Evolutionary conservation across 2,329 filamentous ascomycete genomes (phyloP).

Genomic region (Aspergillus fischeri): DNA sequence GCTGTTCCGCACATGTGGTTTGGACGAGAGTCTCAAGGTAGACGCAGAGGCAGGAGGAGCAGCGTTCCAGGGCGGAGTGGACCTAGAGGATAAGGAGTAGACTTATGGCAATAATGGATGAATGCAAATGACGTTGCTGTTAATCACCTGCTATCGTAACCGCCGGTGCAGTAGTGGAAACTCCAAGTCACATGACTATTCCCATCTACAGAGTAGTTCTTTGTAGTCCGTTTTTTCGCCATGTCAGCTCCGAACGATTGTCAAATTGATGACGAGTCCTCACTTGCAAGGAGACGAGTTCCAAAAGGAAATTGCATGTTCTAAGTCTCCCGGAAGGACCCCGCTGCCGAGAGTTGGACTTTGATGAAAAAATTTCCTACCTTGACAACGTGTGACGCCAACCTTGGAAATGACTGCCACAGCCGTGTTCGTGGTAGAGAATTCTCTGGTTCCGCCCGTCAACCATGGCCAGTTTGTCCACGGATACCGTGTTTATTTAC

Average conservation of each 20-base stretch:
- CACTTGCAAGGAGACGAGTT: background rate
- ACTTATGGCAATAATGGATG: too few relatives aligned
- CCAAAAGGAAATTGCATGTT: background rate
- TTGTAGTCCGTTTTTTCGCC: background rate
- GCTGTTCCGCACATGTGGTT: conserved; percentile 42
- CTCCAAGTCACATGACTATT: background rate
- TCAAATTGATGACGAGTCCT: background rate
- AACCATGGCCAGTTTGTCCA: conserved; percentile 13
- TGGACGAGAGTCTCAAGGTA: conserved; percentile 39
- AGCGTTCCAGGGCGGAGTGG: conserved; percentile 30
- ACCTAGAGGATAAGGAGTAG: conserved; percentile 16
- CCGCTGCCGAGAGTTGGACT: background rate
- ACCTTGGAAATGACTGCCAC: background rate
- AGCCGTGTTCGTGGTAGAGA: background rate
- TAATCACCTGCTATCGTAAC: background rate
- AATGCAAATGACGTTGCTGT: background rate
- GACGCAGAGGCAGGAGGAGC: conserved; percentile 38
- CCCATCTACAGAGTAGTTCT: background rate
- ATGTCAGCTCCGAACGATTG: background rate
- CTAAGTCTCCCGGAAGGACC: too few relatives aligned
- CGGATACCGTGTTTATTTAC: conserved; percentile 17
- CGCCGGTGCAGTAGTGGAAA: background rate
- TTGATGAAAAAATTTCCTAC: background rate
- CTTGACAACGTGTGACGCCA: background rate
- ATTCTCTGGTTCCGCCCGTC: conserved; percentile 6